Base-by-base conservation (phyloP, 140 eudicot species). In the Ambrosia hybrid region DNA sequence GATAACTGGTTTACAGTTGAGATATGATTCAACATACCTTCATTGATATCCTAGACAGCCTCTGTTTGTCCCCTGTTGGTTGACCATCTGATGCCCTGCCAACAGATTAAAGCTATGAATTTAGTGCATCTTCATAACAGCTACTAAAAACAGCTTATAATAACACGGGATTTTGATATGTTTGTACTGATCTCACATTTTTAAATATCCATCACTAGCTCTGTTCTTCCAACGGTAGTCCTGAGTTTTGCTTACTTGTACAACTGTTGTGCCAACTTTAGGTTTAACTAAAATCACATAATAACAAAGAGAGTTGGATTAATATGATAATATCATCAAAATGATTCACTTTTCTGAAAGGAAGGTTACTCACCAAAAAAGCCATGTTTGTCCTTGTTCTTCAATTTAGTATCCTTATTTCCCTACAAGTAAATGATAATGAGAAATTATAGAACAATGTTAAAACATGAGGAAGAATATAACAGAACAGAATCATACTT, bases 321-420 rank as follows among this genome's bases (percentile, higher is more conserved):
- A 4, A 46, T 57, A 76, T 48, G 46, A 58, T 34, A 46, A 11
- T 33, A 45, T 26, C n/a, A 57, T 33, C 60, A 16, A 57, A 57
- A 46, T 30, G 34, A 6, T 70, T 14, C 51, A 62, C 16, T 6
- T 49, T 49, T 63, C 57, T 4, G n/a, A 38, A 52, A 9, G 3
- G 13, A 63, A 49, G 63, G 67, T 48, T 57, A 68, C 89, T 84
- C 76, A 90, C 98, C 93, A 67, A 85, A 87, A 70, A 88, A 85
- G 9, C 89, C 85, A 75, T 14, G 46, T 73, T 64, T 80, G 51
- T 71, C 86, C 73, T 64, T 71, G 69, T 16, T 61, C 45, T 77
- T 85, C 49, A 69, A 82, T 16, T 69, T 57, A 57, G 14, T 74
- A 65, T 78, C 90, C 76, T 78, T 74, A 68, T 68, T 52, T 85